Base-by-base conservation (phyloP, 2,329 filamentous ascomycete genomes). In the Neocucurbitaria cava region DNA sequence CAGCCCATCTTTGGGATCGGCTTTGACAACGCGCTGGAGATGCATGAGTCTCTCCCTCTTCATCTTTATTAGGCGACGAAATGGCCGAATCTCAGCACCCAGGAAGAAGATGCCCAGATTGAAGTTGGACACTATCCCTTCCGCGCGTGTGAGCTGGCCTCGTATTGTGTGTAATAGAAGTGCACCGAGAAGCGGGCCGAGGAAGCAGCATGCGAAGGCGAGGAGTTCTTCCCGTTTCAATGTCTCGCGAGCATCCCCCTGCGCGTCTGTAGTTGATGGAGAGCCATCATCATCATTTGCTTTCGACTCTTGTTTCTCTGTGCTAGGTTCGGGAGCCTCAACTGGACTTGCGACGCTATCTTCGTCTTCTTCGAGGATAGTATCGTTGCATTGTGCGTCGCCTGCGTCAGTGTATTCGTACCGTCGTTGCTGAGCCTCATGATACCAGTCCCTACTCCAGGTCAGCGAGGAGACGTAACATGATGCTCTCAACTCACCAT, bases 61-160 rank as follows among this genome's bases (percentile, higher is more conserved):
- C 66, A 97, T 84, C 70, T 88, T 91, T 58, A 96, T 85, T 23
- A 96, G 78, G 70, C 97, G 93, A 1, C 90, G 86, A 44, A 92
- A 79, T 0, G 94, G 94, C 3, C 91, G 88, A 24, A 97, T 81
- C 76, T 98, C 94, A 3, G 94, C 90, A 1, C 90, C 91, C 17
- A 96, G 83, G 2, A 96, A 81, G 74, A 97, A 98, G 47, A 98
- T 91, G 11, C 89, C 92, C 49, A 98, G 82, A 74, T 97, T 97
- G 77, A 94, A 96, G 74, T 96, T 91, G 4, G 92, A 96, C 6
- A 98, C 89, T 10, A 98, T 81, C 1, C 91, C 91, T 72, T 96
- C 92, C 0, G 92, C 92, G 0, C 90, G 91, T 21, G 90, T 93
- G 17, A 98, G 85, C 66, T 94, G 91, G 8, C 83, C 84, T 46